phyloP scores from a whole-genome alignment of 2,329 filamentous ascomycete species.

The Bipolaris gigantea region DNA sequence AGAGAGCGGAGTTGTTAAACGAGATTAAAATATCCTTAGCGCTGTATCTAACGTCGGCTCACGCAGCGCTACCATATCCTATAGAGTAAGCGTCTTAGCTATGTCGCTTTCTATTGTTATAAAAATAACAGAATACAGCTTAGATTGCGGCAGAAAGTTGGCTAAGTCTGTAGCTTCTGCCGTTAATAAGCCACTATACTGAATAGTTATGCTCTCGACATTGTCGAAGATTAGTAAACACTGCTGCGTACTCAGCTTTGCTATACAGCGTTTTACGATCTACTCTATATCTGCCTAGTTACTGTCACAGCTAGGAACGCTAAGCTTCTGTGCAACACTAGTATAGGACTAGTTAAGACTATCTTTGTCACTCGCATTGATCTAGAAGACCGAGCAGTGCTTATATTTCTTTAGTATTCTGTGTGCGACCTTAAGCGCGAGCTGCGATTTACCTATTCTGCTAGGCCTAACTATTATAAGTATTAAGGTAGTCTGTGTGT shows the following conservation, averaged over 20 bases:
- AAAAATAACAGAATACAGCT: slow-evolving; percentile 1
- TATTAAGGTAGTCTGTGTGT: slow-evolving; percentile 12
- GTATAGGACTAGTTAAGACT: slow-evolving; percentile 46
- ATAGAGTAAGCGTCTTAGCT: slow-evolving; percentile 8
- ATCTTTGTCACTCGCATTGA: slow-evolving; percentile 46
- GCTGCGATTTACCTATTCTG: slow-evolving; percentile 27
- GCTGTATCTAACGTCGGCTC: slow-evolving; percentile 11
- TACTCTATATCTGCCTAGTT: slow-evolving; percentile 3
- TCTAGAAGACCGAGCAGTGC: slow-evolving; percentile 51
- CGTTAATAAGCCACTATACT: slow-evolving; percentile 8
- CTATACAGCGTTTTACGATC: slow-evolving; percentile 15
- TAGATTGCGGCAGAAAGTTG: neutral
- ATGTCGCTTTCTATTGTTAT: slow-evolving; percentile 10
- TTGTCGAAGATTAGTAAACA: slow-evolving; percentile 20
- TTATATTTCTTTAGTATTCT: slow-evolving; percentile 40
- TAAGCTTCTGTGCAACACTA: slow-evolving; percentile 31
- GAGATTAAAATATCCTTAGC: neutral
- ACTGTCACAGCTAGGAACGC: slow-evolving; percentile 23
- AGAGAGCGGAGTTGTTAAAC: slow-evolving; percentile 3
- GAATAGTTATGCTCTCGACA: slow-evolving; percentile 27
- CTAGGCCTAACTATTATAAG: slow-evolving; percentile 19
- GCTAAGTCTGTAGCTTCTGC: neutral
- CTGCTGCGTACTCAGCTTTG: neutral
- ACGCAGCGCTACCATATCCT: slow-evolving; percentile 12
- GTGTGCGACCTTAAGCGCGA: slow-evolving; percentile 46